Evolutionary conservation across 352 stramenopile genomes (phyloP).

Genomic region (Globisporangium echinulatum): DNA sequence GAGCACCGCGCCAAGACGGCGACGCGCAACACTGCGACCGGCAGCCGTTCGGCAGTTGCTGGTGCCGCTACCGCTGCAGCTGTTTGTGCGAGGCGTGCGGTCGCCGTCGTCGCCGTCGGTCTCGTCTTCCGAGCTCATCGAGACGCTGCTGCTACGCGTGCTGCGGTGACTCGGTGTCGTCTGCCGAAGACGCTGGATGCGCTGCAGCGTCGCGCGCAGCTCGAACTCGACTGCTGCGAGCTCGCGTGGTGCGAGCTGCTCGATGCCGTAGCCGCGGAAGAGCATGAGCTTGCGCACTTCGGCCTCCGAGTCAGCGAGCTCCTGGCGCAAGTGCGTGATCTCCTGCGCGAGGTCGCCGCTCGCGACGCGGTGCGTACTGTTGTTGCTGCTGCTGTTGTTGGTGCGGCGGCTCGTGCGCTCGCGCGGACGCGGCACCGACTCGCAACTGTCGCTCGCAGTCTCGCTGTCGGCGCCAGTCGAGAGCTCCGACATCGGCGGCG

Average conservation of each 20-base stretch:
- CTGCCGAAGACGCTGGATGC: conserved; percentile 35
- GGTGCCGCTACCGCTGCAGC: too few relatives aligned
- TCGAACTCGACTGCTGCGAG: conserved; percentile 50
- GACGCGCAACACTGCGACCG: too few relatives aligned
- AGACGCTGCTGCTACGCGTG: neutral
- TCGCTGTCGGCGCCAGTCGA: neutral
- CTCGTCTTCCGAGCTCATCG: conserved; percentile 8
- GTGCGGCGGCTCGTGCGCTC: neutral
- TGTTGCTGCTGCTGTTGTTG: too few relatives aligned
- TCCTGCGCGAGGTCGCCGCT: conserved; percentile 39
- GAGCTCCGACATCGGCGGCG: neutral
- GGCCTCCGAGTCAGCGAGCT: conserved; percentile 67
- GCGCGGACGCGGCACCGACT: neutral
- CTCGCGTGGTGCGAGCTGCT: conserved; percentile 34
- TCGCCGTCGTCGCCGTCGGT: conserved; percentile 4
- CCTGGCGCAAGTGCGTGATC: conserved; percentile 56
- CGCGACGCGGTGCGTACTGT: too few relatives aligned
- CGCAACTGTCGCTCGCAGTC: neutral
- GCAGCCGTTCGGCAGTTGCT: too few relatives aligned
- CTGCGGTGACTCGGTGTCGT: neutral
- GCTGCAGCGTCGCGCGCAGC: conserved; percentile 45
- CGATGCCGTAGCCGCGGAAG: conserved; percentile 69
- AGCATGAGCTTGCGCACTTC: conserved; percentile 73
- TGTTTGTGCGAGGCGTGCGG: neutral
- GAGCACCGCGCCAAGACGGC: too few relatives aligned